A percentile compares a stretch with the other conserved stretches of the same genome.
phyloP scores from a whole-genome alignment of 495 filamentous ascomycete genomes.

The Tuber umbilicatum region DNA sequence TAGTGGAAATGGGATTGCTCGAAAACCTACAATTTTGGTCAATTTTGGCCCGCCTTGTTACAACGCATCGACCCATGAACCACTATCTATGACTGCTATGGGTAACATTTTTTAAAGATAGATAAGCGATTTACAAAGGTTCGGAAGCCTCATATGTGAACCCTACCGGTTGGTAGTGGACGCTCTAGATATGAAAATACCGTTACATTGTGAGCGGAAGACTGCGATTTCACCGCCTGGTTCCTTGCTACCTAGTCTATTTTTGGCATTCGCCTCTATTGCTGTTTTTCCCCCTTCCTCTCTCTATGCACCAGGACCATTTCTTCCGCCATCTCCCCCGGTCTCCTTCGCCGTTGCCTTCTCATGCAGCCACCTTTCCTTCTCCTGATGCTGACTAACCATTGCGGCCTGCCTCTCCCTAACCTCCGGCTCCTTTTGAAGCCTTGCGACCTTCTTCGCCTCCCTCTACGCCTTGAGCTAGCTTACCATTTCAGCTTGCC shows the following conservation, averaged over 20 bases:
- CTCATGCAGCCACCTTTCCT: neutral
- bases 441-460: too few relatives aligned
- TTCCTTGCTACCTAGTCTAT: neutral
- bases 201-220: neutral
- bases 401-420: too few relatives aligned
- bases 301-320: neutral
- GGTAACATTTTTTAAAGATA: neutral
- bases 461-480: neutral
- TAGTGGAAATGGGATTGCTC: too few relatives aligned
- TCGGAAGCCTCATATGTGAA: neutral
- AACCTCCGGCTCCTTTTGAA: neutral
- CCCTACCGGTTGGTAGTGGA: neutral
- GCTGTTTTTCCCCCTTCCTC: neutral
- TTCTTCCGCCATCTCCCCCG: neutral
- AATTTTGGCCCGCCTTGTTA: too few relatives aligned
- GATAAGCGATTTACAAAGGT: neutral
- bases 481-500: neutral
- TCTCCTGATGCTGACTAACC: too few relatives aligned
- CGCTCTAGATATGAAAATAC: neutral
- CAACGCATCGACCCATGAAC: too few relatives aligned
- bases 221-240: too few relatives aligned
- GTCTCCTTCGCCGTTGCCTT: neutral
- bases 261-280: neutral
- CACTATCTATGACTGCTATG: neutral
- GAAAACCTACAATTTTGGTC: too few relatives aligned